A percentile compares a stretch with the other conserved stretches of the same genome.
Evolutionary conservation across 352 stramenopile genomes (phyloP).

Genomic region (Phytophthora ohioensis): DNA sequence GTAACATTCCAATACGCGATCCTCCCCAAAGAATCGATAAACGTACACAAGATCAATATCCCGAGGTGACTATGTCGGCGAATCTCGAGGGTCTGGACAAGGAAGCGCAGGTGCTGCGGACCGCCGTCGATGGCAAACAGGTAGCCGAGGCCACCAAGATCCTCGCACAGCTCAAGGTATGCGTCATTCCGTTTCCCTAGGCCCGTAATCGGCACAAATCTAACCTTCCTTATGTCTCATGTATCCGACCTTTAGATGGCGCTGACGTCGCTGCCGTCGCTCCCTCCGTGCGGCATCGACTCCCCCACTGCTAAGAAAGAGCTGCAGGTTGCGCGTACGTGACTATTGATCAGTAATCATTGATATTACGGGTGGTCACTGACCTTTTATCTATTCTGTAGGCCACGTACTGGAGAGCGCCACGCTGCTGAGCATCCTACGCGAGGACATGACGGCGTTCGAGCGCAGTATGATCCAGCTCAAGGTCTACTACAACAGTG

Average conservation of each 20-base stretch:
- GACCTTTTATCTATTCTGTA: conserved; percentile 19
- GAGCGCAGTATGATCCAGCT: conserved; percentile 92
- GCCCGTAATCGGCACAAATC: too few relatives aligned
- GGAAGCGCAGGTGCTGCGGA: conserved; percentile 71
- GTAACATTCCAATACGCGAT: conserved; percentile 4
- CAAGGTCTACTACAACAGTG: conserved; percentile 86
- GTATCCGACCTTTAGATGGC: conserved; percentile 64
- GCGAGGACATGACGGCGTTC: conserved; percentile 87
- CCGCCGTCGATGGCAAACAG: conserved; percentile 58
- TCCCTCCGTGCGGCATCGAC: conserved; percentile 70
- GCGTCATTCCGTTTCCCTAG: background rate
- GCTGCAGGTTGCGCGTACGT: conserved; percentile 78
- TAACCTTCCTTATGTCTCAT: background rate
- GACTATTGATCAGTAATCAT: background rate
- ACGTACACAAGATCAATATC: conserved; percentile 13
- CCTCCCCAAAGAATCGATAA: conserved; percentile 4
- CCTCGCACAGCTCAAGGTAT: conserved; percentile 74
- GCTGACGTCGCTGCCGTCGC: conserved; percentile 83
- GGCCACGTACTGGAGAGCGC: conserved; percentile 91
- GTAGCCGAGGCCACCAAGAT: conserved; percentile 54
- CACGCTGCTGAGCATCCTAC: conserved; percentile 87
- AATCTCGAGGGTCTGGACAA: conserved; percentile 64
- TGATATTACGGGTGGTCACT: background rate
- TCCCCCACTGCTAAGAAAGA: conserved; percentile 72
- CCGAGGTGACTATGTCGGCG: conserved; percentile 37